phyloP scores from a whole-genome alignment of 331 rosid species.

The Quercus lobata region DNA sequence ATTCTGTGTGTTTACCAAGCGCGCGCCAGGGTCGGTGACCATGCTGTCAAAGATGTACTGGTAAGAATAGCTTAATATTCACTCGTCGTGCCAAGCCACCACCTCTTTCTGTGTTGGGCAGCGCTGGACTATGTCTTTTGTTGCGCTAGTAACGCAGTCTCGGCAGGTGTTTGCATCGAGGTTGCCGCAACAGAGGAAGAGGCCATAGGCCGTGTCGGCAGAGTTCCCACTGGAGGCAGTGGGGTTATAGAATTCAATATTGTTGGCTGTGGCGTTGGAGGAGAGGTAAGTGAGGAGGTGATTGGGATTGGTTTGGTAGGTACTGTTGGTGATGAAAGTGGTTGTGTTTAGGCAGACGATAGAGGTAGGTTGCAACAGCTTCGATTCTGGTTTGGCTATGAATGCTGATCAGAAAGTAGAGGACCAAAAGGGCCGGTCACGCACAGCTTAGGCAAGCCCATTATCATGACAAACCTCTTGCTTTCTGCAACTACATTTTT shows the following conservation, averaged over 20 bases:
- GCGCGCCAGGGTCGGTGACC: rapidly evolving
- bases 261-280: slow-evolving; percentile 15
- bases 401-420: background rate
- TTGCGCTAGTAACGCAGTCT: slow-evolving; percentile 12
- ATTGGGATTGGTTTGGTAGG: slow-evolving; percentile 10
- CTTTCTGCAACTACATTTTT: too few species aligned
- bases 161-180: background rate
- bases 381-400: slow-evolving; percentile 4
- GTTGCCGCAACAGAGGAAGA: slow-evolving; percentile 5
- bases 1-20: rapidly evolving
- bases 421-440: background rate
- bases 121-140: background rate
- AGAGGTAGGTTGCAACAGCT: slow-evolving; percentile 5
- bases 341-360: slow-evolving; percentile 2
- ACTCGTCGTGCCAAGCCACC: slow-evolving; percentile 18
- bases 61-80: slow-evolving; percentile 25
- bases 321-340: slow-evolving; percentile 1
- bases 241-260: slow-evolving; percentile 32
- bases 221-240: slow-evolving; percentile 1
- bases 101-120: slow-evolving; percentile 10
- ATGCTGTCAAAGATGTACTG: background rate
- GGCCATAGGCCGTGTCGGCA: background rate
- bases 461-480: too few species aligned
- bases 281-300: slow-evolving; percentile 31
- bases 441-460: background rate